Evolutionary conservation across 1,139 yeast genomes (phyloP).

Genomic region (Lodderomyces orthopsilosis): DNA sequence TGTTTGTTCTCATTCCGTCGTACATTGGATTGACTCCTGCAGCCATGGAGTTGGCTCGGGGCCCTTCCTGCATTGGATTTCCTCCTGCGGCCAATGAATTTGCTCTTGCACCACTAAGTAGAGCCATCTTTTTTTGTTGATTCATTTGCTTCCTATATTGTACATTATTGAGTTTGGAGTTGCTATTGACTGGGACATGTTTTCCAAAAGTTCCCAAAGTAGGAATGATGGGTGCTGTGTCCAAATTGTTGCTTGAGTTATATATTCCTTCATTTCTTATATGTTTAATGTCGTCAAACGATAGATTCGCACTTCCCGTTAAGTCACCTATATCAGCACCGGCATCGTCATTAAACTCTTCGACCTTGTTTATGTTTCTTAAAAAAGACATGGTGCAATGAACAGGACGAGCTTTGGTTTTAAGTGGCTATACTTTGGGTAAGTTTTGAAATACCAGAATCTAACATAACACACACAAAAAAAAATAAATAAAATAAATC

Average conservation of each 20-base stretch:
- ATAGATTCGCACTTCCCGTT: constrained; percentile 41
- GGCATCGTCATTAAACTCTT: constrained; percentile 49
- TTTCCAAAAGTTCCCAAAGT: constrained; percentile 38
- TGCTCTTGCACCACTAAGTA: constrained; percentile 48
- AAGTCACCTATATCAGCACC: constrained; percentile 47
- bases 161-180: constrained; percentile 39
- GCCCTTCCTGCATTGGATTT: constrained; percentile 27
- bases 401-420: background rate
- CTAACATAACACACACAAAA: background rate
- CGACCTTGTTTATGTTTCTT: constrained; percentile 22
- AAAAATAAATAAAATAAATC: background rate
- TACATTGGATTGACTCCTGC: background rate
- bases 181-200: constrained; percentile 11
- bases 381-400: background rate
- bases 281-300: constrained; percentile 63
- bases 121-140: constrained; percentile 60
- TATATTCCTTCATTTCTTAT: constrained; percentile 61
- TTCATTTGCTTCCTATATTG: constrained; percentile 70
- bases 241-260: constrained; percentile 45
- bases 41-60: constrained; percentile 2
- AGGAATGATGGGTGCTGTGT: constrained; percentile 74
- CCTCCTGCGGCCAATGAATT: constrained; percentile 39
- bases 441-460: background rate
- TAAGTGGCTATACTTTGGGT: constrained; percentile 1
- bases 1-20: constrained; percentile 1